Percentiles rank a stretch among this genome's conserved stretches.
Conservation (phyloP, 2,329 filamentous ascomycete species). For the Epichloe sibirici region DNA sequence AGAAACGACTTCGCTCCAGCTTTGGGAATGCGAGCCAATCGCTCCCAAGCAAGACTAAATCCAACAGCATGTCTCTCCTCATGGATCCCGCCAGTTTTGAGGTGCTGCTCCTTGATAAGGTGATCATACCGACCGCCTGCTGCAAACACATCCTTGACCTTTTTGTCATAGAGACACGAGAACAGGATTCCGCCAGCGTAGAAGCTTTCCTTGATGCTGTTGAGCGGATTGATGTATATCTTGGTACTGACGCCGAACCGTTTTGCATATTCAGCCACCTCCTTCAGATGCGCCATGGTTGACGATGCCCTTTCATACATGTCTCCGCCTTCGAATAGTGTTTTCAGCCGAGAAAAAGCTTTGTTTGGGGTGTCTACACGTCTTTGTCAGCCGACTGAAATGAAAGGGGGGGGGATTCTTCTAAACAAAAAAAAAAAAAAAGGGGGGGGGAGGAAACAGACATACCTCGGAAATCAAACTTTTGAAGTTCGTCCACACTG, state of each 20-base stretch:
- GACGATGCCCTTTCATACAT: slow-evolving; percentile 63
- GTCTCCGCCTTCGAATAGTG: slow-evolving; percentile 48
- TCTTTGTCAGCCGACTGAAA: slow-evolving; percentile 10
- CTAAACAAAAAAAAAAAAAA: too few relatives aligned
- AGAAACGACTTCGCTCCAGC: slow-evolving; percentile 43
- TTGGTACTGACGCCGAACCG: slow-evolving; percentile 64
- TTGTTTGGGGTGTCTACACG: slow-evolving; percentile 39
- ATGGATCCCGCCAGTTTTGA: slow-evolving; percentile 49
- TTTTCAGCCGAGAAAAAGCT: slow-evolving; percentile 46
- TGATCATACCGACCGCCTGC: slow-evolving; percentile 89
- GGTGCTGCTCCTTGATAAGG: slow-evolving; percentile 72
- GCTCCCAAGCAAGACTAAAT: slow-evolving; percentile 83
- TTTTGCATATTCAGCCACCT: slow-evolving; percentile 65
- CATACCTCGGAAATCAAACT: slow-evolving; percentile 78
- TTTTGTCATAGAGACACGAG: slow-evolving; percentile 78
- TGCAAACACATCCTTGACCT: slow-evolving; percentile 74
- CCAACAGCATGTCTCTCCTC: slow-evolving; percentile 74
- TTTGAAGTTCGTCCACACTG: slow-evolving; percentile 77
- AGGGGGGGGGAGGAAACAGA: background rate
- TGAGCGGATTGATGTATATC: slow-evolving; percentile 73
- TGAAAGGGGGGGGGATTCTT: too few relatives aligned
- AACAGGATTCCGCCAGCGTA: slow-evolving; percentile 80
- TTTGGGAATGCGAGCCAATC: slow-evolving; percentile 55
- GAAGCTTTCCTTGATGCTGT: slow-evolving; percentile 83
- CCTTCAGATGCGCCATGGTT: slow-evolving; percentile 67